Evolutionary conservation across 164 flowering plant species (phyloP), one percentile per base, ranked within the genome.

Genomic region (Nelumbo lutea): DNA sequence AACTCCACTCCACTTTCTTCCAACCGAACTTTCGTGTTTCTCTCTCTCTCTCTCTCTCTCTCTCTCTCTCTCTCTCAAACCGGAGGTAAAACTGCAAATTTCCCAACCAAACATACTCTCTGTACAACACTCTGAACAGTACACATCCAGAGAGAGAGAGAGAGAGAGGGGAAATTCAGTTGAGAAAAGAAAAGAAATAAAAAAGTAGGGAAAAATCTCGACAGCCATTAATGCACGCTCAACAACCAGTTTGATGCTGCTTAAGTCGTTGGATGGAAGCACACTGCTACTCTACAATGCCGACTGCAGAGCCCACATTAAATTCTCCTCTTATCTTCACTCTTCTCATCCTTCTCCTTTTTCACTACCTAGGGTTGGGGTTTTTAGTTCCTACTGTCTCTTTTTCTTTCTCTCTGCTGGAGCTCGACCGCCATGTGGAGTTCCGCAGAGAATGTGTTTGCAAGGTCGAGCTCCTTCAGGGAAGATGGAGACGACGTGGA

Each of bases 401-500:
- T 11, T 3, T 43, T 41, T 53, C 57, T 59, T 9, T 50, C 15
- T 46, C 45, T 75, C 70, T 62, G 56, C 1, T 13, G 42, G 42
- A 27, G 62, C 52, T 14, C 8, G 14, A n/a, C 3, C 38, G 9
- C n/a, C 38, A 89, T 95, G 97, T 95, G 97, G 97, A 87, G 82
- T 73, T 79, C 96, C 15, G 72, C 87, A 56, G 97, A 87, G 73
- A 86, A 80, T 57, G 83, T 73, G 61, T 87, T 88, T 65, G 70
- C 86, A 40, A 72, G 96, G 63, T 72, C 96, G 76, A 68, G 70
- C 70, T 89, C 97, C 47, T 87, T 79, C 61, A 70, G 82, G 64
- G 96, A 89, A 67, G 87, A 76, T 0, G 85, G 74, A 0, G 88
- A 83, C 8, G 98, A 94, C 42, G 98, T 91, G 83, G 91, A 88